Evolutionary conservation across 129 eudicot species (phyloP).

Genomic region (Pseudognaphalium luteoalbum): DNA sequence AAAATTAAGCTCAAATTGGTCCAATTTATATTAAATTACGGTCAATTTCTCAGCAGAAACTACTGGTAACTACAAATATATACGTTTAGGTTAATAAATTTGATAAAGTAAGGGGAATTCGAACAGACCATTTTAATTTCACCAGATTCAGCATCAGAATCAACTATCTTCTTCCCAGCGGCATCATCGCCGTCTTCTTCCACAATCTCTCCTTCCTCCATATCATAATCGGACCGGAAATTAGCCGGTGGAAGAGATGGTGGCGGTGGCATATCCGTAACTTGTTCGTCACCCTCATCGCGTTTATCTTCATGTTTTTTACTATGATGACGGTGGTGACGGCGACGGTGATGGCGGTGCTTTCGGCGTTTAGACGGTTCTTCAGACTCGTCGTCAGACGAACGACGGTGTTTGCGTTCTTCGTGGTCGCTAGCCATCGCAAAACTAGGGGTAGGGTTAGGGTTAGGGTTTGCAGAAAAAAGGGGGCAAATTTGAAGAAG

Average conservation of each 20-base stretch:
- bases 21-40: not conserved
- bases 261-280: constrained; percentile 23
- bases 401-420: constrained; percentile 67
- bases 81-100: not conserved
- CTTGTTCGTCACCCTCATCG: constrained; percentile 26
- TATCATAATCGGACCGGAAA: constrained; percentile 62
- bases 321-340: constrained; percentile 48
- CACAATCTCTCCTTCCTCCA: constrained; percentile 98
- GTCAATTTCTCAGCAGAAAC: constrained; percentile 21
- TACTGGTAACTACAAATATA: constrained; percentile 7
- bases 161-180: constrained; percentile 27
- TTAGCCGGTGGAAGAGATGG: constrained; percentile 20
- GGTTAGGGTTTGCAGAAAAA: constrained; percentile 25
- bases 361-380: constrained; percentile 81
- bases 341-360: constrained; percentile 64
- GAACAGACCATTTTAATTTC: constrained; percentile 72
- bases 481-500: constrained; percentile 23
- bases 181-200: constrained; percentile 54
- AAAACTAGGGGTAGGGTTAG: constrained; percentile 24
- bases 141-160: constrained; percentile 73
- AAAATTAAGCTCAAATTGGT: not conserved
- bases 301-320: constrained; percentile 42
- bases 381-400: constrained; percentile 66
- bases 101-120: constrained; percentile 29
- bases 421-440: constrained; percentile 64